Percentiles rank a stretch among this genome's conserved stretches.
Conservation (phyloP, 371 early-diverging fungal genomes). For the Umbelopsis sp. region DNA sequence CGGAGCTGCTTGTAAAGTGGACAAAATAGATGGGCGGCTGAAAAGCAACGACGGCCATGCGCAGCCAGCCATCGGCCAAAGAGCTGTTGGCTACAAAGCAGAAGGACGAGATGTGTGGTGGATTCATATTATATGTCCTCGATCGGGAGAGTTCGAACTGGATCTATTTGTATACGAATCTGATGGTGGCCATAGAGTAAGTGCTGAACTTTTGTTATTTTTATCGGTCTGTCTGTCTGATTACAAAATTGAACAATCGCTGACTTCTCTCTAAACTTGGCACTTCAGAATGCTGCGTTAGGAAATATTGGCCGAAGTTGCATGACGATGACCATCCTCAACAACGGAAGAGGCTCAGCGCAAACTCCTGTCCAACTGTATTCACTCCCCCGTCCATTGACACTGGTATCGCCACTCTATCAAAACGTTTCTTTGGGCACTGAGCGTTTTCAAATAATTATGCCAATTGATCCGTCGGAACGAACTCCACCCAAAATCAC, state of each 20-base stretch:
- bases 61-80: background rate
- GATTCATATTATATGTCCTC: slow-evolving; percentile 12
- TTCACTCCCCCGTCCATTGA: background rate
- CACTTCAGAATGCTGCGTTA: background rate
- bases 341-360: slow-evolving; percentile 8
- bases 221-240: background rate
- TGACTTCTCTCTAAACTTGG: no score
- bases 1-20: background rate
- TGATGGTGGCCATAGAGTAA: background rate
- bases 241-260: background rate
- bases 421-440: slow-evolving; percentile 1
- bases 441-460: background rate
- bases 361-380: background rate
- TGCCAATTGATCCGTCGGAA: background rate
- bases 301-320: background rate
- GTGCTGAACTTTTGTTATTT: no score
- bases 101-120: slow-evolving; percentile 15
- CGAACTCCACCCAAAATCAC: background rate
- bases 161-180: slow-evolving; percentile 4
- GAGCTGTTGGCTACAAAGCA: background rate
- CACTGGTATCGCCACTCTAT: slow-evolving; percentile 1
- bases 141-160: slow-evolving; percentile 5
- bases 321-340: background rate
- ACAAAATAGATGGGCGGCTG: background rate
- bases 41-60: background rate